Evolutionary conservation across 768 basidiomycete genomes (phyloP).

Genomic region (Panaeolus papilionaceus): DNA sequence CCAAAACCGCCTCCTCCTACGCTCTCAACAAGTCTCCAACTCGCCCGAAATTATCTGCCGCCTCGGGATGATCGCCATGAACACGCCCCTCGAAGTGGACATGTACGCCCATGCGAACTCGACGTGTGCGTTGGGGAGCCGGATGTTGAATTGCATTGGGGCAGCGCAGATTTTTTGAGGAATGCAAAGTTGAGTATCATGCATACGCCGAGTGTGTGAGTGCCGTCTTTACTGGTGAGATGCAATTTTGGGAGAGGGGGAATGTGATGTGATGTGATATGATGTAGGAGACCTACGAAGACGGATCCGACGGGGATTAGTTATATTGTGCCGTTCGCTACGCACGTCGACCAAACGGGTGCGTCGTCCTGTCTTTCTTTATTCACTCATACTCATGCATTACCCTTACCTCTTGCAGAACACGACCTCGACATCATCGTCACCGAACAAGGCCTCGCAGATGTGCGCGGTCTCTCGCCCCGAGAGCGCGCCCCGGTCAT

Average conservation of each 20-base stretch:
- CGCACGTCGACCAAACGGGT: conserved; percentile 56
- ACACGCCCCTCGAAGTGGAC: conserved; percentile 56
- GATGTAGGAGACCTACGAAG: conserved; percentile 49
- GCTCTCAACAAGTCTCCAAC: conserved; percentile 58
- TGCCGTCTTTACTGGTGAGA: too few relatives aligned
- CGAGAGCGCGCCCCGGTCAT: conserved; percentile 53
- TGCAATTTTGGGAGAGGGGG: too few relatives aligned
- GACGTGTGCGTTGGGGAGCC: conserved; percentile 54
- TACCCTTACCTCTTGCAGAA: too few relatives aligned
- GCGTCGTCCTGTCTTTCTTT: too few relatives aligned
- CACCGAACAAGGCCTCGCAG: conserved; percentile 56
- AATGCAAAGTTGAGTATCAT: conserved; percentile 58
- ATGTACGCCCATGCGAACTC: conserved; percentile 60
- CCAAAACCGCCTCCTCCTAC: conserved; percentile 52
- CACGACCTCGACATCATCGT: conserved; percentile 55
- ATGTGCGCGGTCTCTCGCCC: conserved; percentile 52
- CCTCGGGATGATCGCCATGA: conserved; percentile 57
- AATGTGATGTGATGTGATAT: too few relatives aligned
- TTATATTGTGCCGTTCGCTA: conserved; percentile 55
- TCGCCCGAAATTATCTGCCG: conserved; percentile 55
- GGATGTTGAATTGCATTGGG: conserved; percentile 59
- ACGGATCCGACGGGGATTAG: conserved; percentile 55
- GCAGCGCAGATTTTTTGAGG: conserved; percentile 54
- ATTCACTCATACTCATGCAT: too few relatives aligned
- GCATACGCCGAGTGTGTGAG: conserved; percentile 52